Evolutionary conservation across 345 rosid species (phyloP).

Genomic region (Microthlaspi erraticum): DNA sequence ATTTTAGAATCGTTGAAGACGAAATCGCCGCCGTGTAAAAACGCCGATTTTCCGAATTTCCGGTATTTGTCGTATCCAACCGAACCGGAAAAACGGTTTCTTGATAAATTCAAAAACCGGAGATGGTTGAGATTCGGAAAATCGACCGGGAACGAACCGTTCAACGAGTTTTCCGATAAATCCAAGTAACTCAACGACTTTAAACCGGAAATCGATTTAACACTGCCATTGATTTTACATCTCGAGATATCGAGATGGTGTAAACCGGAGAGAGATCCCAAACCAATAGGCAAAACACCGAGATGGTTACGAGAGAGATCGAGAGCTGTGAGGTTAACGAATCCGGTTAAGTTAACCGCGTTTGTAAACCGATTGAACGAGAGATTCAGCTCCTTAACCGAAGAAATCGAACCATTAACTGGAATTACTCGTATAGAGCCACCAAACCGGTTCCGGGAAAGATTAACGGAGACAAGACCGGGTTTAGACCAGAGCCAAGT

Average conservation of each 20-base stretch:
- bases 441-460: constrained; percentile 62
- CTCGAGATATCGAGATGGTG: constrained; percentile 62
- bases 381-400: constrained; percentile 64
- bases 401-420: constrained; percentile 40
- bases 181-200: constrained; percentile 62
- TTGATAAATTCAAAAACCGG: constrained; percentile 66
- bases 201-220: constrained; percentile 61
- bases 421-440: constrained; percentile 51
- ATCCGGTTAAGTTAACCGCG: constrained; percentile 59
- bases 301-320: constrained; percentile 69
- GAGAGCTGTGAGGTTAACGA: constrained; percentile 54
- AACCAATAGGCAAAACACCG: constrained; percentile 57
- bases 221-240: constrained; percentile 63
- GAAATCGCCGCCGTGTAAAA: constrained; percentile 58
- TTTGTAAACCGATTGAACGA: constrained; percentile 81
- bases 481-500: constrained; percentile 69
- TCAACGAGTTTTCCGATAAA: constrained; percentile 68
- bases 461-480: constrained; percentile 51
- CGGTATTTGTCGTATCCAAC: constrained; percentile 46
- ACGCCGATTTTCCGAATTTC: constrained; percentile 76
- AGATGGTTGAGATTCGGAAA: constrained; percentile 65
- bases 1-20: constrained; percentile 50
- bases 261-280: constrained; percentile 55
- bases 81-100: constrained; percentile 68
- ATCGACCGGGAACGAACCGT: constrained; percentile 79